Conservation (phyloP, 768 basidiomycete species). For the Exsudoporus frostii region DNA sequence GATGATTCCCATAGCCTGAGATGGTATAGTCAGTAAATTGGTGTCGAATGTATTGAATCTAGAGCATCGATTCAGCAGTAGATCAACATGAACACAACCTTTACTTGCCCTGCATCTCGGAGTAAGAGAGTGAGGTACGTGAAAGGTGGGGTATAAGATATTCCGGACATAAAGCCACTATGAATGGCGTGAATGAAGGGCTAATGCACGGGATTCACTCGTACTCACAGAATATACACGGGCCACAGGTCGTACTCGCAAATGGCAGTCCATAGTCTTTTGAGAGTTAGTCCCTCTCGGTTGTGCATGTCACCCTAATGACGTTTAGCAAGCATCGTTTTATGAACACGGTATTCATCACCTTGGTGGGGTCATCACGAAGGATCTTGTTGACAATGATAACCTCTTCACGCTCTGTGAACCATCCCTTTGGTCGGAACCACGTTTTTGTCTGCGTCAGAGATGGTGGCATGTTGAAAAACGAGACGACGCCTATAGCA, state of each 20-base stretch:
- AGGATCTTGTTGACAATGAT: slow-evolving; percentile 61
- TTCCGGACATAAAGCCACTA: slow-evolving; percentile 52
- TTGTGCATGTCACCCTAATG: slow-evolving; percentile 60
- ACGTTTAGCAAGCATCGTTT: background rate
- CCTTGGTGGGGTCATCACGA: slow-evolving; percentile 62
- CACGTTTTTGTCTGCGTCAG: slow-evolving; percentile 57
- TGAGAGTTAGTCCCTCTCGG: slow-evolving; percentile 52
- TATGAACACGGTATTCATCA: background rate
- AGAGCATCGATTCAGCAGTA: background rate
- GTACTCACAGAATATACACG: slow-evolving; percentile 47
- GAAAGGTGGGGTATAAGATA: slow-evolving; percentile 45
- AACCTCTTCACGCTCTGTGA: slow-evolving; percentile 56
- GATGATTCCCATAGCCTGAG: slow-evolving; percentile 47
- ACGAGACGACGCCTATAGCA: slow-evolving; percentile 48
- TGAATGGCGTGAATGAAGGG: background rate
- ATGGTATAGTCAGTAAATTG: slow-evolving; percentile 61
- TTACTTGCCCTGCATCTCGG: slow-evolving; percentile 45
- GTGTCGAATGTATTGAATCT: slow-evolving; percentile 60
- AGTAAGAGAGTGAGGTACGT: slow-evolving; percentile 61
- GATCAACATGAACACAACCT: background rate
- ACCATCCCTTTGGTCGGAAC: slow-evolving; percentile 63
- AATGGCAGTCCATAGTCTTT: slow-evolving; percentile 50
- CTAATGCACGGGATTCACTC: background rate
- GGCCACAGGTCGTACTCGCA: slow-evolving; percentile 69
- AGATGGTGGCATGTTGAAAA: slow-evolving; percentile 58